Percentiles rank a stretch among this genome's conserved stretches.
Conservation (phyloP, 2,329 filamentous ascomycete species). For the Dactylellina cionopaga region DNA sequence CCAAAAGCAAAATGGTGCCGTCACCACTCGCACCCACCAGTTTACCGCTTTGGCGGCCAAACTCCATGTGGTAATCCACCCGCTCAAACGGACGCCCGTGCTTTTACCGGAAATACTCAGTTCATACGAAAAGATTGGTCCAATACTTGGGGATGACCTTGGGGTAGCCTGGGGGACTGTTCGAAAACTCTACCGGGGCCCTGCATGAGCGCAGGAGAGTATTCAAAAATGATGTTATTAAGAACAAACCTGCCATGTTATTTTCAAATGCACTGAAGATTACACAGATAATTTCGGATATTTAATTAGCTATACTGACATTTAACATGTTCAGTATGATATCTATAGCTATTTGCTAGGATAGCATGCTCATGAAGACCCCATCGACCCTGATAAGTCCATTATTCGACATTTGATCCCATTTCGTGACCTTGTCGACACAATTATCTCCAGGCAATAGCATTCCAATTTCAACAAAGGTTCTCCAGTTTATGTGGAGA, state of each 20-base stretch:
- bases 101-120: constrained; percentile 53
- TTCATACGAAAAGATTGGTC: constrained; percentile 45
- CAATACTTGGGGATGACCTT: constrained; percentile 16
- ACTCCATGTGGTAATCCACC: constrained; percentile 49
- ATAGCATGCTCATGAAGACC: constrained; percentile 4
- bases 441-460: not conserved
- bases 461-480: constrained; percentile 4
- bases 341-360: not conserved
- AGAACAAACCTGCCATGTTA: not conserved
- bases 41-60: constrained; percentile 44
- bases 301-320: constrained; percentile 22
- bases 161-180: constrained; percentile 44
- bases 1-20: constrained; percentile 51
- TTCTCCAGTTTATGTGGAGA: constrained; percentile 28
- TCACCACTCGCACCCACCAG: constrained; percentile 46
- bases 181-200: no score
- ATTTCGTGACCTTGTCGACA: not conserved
- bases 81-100: constrained; percentile 48
- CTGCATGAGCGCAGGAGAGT: constrained; percentile 16
- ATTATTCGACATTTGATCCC: constrained; percentile 2
- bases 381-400: constrained; percentile 2
- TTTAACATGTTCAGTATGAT: constrained; percentile 4
- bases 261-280: constrained; percentile 11
- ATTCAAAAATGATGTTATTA: constrained; percentile 35
- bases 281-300: constrained; percentile 54